Percentiles rank a stretch among this genome's conserved stretches.
Conservation (phyloP, 768 basidiomycete species). For the Russula brevipes region DNA sequence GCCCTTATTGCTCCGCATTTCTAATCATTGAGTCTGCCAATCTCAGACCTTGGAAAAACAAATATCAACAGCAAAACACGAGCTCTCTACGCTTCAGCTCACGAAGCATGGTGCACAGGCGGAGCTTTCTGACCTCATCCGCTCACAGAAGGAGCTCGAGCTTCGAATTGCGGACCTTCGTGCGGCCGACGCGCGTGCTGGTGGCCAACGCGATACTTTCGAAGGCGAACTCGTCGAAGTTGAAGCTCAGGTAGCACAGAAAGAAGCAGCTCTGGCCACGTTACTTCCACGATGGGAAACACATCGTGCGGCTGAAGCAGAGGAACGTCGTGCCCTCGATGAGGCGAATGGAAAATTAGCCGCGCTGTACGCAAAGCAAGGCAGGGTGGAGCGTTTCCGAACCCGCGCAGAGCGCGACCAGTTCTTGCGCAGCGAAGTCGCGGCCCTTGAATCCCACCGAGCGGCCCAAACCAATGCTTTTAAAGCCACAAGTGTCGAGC, state of each 20-base stretch:
- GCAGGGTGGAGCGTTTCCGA: slow-evolving; percentile 78
- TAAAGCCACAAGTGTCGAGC: slow-evolving; percentile 46
- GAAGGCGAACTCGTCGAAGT: slow-evolving; percentile 60
- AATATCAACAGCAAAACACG: slow-evolving; percentile 64
- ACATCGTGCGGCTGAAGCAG: slow-evolving; percentile 44
- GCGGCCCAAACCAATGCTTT: slow-evolving; percentile 52
- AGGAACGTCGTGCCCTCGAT: slow-evolving; percentile 66
- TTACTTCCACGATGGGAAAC: slow-evolving; percentile 69
- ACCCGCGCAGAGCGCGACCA: slow-evolving; percentile 79
- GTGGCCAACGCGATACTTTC: slow-evolving; percentile 57
- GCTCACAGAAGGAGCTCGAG: slow-evolving; percentile 79
- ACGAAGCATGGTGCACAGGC: slow-evolving; percentile 70
- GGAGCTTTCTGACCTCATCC: slow-evolving; percentile 83
- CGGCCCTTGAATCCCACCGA: slow-evolving; percentile 58
- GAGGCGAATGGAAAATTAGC: slow-evolving; percentile 64
- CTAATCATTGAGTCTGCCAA: slow-evolving; percentile 1
- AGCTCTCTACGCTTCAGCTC: slow-evolving; percentile 61
- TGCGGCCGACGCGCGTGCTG: slow-evolving; percentile 56
- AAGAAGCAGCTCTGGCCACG: slow-evolving; percentile 56
- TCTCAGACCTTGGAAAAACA: slow-evolving; percentile 64
- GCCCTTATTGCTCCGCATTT: slow-evolving; percentile 24
- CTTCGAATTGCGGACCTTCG: slow-evolving; percentile 77
- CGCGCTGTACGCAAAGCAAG: slow-evolving; percentile 85
- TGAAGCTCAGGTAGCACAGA: slow-evolving; percentile 54
- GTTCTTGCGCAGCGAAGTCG: slow-evolving; percentile 76